These are phyloP conservation scores for Rauvolfia tetraphylla DNA, from an alignment of 257 asterid genomes.

Conservation along the genomic window DNA sequence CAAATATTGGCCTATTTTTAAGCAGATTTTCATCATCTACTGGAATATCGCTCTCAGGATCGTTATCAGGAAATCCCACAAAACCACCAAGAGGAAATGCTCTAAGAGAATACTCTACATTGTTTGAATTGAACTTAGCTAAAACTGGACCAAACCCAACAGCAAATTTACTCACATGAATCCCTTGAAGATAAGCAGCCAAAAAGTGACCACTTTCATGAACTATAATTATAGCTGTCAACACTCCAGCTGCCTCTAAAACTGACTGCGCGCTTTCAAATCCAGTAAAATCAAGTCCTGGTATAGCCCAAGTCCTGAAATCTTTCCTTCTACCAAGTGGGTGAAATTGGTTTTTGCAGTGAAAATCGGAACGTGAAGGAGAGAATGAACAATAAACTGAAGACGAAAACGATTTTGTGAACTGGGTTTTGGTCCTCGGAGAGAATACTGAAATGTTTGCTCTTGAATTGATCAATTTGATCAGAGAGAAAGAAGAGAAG, in stretches of 20 bases:
- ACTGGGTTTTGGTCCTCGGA: conserved; percentile 29
- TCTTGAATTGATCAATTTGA: conserved; percentile 41
- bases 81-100: conserved; percentile 98
- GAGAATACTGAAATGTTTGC: conserved; percentile 41
- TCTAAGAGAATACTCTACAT: conserved; percentile 88
- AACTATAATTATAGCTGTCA: conserved; percentile 80
- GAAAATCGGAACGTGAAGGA: conserved; percentile 29
- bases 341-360: conserved; percentile 42
- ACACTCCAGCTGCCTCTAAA: conserved; percentile 68
- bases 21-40: conserved; percentile 75
- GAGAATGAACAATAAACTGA: conserved; percentile 23
- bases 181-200: conserved; percentile 93
- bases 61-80: conserved; percentile 97
- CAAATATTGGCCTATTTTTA: conserved; percentile 80
- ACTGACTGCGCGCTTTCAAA: conserved; percentile 77
- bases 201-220: conserved; percentile 93
- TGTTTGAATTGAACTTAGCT: conserved; percentile 75
- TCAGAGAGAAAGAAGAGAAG: conserved; percentile 39
- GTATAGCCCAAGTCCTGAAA: conserved; percentile 43
- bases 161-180: conserved; percentile 94
- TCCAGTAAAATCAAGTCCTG: conserved; percentile 62
- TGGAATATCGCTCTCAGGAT: conserved; percentile 92
- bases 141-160: conserved; percentile 95
- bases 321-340: conserved; percentile 32
- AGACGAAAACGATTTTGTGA: conserved; percentile 23